Evolutionary conservation across 2,329 filamentous ascomycete species (phyloP), one percentile per base, ranked within the genome.

Genomic region (Monilinia polystroma): DNA sequence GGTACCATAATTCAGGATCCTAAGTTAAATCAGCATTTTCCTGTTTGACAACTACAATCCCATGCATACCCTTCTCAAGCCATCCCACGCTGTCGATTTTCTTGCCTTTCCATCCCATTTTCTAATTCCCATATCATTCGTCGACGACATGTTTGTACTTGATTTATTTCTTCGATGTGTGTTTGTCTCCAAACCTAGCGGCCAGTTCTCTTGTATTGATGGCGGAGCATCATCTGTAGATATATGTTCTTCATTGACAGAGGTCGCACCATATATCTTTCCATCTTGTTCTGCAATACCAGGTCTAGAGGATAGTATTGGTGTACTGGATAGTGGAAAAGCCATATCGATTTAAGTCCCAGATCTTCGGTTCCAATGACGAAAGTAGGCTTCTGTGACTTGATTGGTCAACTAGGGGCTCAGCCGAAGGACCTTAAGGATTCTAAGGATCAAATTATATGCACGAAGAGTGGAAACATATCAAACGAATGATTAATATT

Each of bases 1-100:
- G 80, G 68, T 83, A 82, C 88, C 88, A 93, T 3, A 94, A 80
- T 70, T 92, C 90, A 2, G 84, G 80, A 71, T 93, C 90, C 90
- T 93, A 68, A 23, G 55, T 14, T n/a, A 54, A 63, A 70, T 68
- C 43, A 65, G 56, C 29, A 23, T 53, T 47, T 56, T 55, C 35
- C 32, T 54, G 16, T 41, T 29, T 35, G 47, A 11, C 35, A 41
- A 18, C n/a, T 57, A 52, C 64, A 26, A 20, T 52, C 45, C 16
- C 20, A n/a, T 8, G 73, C 78, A 71, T 75, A 82, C 81, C 67
- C 76, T 79, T 69, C 79, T 76, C 35, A 83, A 71, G 14, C 78
- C 77, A 73, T 83, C 80, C 81, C 81, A 83, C 63, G 73, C 71
- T 38, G 64, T 71, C 16, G 76, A 75, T 26, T 64, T 72, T 60